These are phyloP conservation scores for Phaeosphaeria sp. DNA, from an alignment of 2,329 filamentous ascomycete genomes.

Conservation along the genomic window DNA sequence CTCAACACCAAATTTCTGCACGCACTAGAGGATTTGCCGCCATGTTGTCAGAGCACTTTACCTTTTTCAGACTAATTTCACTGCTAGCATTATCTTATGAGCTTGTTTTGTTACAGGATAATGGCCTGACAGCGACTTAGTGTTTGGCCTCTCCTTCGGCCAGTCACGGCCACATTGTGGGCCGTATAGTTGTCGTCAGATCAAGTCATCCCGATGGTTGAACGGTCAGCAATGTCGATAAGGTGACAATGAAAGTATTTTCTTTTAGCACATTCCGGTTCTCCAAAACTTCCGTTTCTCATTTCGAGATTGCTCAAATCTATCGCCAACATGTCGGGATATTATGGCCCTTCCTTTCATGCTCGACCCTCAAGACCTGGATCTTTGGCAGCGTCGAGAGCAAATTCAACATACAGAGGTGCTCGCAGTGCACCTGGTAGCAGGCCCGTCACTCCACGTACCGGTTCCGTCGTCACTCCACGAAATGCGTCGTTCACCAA, in stretches of 20 bases:
- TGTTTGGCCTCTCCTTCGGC: constrained; percentile 8
- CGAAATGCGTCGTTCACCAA: constrained; percentile 16
- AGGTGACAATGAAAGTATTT: neutral
- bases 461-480: constrained; percentile 19
- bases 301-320: neutral
- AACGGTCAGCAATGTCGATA: constrained; percentile 4
- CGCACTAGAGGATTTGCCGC: constrained; percentile 6
- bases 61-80: no score
- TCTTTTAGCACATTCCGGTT: neutral
- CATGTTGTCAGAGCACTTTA: neutral
- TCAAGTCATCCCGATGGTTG: constrained; percentile 9
- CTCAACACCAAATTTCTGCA: constrained; percentile 23
- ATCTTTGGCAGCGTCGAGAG: constrained; percentile 21
- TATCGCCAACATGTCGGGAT: constrained; percentile 18
- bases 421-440: constrained; percentile 14
- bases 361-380: constrained; percentile 14
- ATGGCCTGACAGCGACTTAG: constrained; percentile 4
- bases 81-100: neutral
- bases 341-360: constrained; percentile 24
- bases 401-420: constrained; percentile 18
- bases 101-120: neutral
- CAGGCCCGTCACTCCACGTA: constrained; percentile 14
- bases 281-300: neutral
- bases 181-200: constrained; percentile 1
- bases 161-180: constrained; percentile 12